Evolutionary conservation across 306 rosid species (phyloP).

Genomic region (Lathyrus tuberosus): DNA sequence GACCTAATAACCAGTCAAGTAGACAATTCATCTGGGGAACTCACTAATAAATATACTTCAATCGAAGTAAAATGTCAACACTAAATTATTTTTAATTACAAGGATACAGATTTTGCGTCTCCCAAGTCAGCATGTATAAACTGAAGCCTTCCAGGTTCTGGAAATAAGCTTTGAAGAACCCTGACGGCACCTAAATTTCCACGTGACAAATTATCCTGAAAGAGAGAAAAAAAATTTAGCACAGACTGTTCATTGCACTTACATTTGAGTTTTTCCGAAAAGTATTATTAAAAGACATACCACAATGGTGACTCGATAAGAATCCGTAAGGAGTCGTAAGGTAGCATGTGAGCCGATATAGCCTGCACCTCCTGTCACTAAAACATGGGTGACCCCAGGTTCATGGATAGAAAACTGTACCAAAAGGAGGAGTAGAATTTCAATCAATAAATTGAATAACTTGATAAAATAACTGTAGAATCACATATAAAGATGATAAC

Average conservation of each 20-base stretch:
- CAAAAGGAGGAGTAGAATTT: neutral
- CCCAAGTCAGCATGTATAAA: constrained; percentile 95
- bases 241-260: neutral
- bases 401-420: constrained; percentile 72
- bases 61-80: neutral
- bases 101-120: constrained; percentile 83
- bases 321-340: constrained; percentile 74
- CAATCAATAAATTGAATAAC: constrained; percentile 12
- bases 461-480: neutral
- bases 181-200: constrained; percentile 92
- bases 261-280: constrained; percentile 11
- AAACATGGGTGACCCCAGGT: constrained; percentile 82
- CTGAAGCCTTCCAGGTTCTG: constrained; percentile 93
- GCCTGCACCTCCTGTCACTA: constrained; percentile 99
- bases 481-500: no score
- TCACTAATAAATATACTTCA: constrained; percentile 17
- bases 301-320: constrained; percentile 92
- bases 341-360: constrained; percentile 93
- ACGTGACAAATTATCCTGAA: constrained; percentile 86
- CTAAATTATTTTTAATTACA: constrained; percentile 29
- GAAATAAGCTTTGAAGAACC: constrained; percentile 82
- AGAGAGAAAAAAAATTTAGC: constrained; percentile 33
- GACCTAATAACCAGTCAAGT: constrained; percentile 79
- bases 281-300: constrained; percentile 50
- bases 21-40: constrained; percentile 38